A percentile compares a stretch with the other conserved stretches of the same genome.
Evolutionary conservation across 2,329 filamentous ascomycete species (phyloP).

Genomic region (Aspergillus texensis): DNA sequence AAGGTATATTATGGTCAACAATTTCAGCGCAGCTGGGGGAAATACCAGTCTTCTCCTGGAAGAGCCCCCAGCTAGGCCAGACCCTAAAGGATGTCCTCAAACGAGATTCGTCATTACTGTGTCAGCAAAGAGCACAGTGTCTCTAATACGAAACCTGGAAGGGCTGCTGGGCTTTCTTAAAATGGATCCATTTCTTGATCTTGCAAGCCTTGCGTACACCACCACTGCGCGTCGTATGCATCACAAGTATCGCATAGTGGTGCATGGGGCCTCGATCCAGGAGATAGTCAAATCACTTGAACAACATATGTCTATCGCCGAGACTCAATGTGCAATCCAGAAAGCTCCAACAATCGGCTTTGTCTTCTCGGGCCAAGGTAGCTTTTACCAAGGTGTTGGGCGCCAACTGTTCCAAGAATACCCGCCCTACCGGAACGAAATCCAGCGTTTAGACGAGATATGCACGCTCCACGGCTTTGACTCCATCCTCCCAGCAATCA

Average conservation of each 20-base stretch:
- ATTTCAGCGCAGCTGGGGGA: slow-evolving; percentile 70
- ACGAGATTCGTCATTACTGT: slow-evolving; percentile 58
- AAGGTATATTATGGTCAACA: slow-evolving; percentile 56
- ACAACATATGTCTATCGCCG: slow-evolving; percentile 42
- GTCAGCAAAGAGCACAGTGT: slow-evolving; percentile 54
- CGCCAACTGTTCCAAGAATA: slow-evolving; percentile 32
- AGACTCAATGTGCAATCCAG: background rate
- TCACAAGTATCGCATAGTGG: slow-evolving; percentile 17
- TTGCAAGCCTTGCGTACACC: slow-evolving; percentile 61
- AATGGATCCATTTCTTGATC: background rate
- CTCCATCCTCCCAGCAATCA: slow-evolving; percentile 25
- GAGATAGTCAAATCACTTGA: slow-evolving; percentile 52
- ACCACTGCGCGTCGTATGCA: slow-evolving; percentile 59
- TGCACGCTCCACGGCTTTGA: slow-evolving; percentile 28
- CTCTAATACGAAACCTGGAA: slow-evolving; percentile 56
- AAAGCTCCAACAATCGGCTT: slow-evolving; percentile 33
- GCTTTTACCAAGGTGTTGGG: slow-evolving; percentile 29
- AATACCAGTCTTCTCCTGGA: slow-evolving; percentile 67
- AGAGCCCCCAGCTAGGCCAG: slow-evolving; percentile 58
- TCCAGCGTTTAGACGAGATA: slow-evolving; percentile 28
- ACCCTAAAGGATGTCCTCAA: slow-evolving; percentile 51
- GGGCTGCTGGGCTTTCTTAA: slow-evolving; percentile 50
- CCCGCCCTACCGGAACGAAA: slow-evolving; percentile 24
- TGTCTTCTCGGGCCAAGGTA: slow-evolving; percentile 40
- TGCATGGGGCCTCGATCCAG: slow-evolving; percentile 6